phyloP scores from a whole-genome alignment of 768 basidiomycete genomes.

The Tephrocybe rancida region DNA sequence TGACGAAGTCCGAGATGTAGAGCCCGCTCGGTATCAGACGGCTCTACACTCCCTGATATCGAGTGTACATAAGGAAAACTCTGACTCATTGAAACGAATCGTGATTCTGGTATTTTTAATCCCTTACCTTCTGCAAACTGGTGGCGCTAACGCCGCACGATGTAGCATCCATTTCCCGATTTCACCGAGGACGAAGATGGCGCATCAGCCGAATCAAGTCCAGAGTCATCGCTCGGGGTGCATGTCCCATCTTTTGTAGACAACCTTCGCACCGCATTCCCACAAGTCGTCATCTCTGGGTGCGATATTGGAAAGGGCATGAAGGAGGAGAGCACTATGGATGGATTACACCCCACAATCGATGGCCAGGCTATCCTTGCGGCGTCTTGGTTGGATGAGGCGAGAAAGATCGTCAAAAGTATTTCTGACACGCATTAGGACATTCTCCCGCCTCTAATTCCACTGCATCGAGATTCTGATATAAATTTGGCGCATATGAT shows the following conservation, averaged over 20 bases:
- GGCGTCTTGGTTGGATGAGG: conserved; percentile 1
- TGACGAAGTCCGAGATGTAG: conserved; percentile 4
- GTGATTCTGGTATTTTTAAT: conserved; percentile 2
- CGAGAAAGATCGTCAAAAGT: background rate
- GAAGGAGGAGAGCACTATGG: conserved; percentile 3
- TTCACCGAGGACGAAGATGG: conserved; percentile 1
- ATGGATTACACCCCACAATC: conserved; percentile 11
- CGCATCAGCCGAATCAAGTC: background rate
- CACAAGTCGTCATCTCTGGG: background rate
- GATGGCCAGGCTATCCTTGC: conserved; percentile 8
- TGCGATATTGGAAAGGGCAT: conserved; percentile 1
- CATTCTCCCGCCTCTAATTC: too few relatives aligned
- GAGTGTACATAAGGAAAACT: background rate
- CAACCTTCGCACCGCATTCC: background rate
- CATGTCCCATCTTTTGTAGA: conserved; percentile 3
- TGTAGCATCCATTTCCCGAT: conserved; percentile 9
- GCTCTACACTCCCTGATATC: conserved; percentile 5
- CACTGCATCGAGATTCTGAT: too few relatives aligned
- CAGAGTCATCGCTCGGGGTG: background rate
- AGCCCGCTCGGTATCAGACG: background rate
- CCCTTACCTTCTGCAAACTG: too few relatives aligned
- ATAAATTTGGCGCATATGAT: too few relatives aligned
- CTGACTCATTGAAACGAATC: conserved; percentile 2
- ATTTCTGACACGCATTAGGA: too few relatives aligned
- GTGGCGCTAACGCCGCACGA: background rate